Evolutionary conservation across 306 rosid species (phyloP).

Genomic region (Purshia tridentata): DNA sequence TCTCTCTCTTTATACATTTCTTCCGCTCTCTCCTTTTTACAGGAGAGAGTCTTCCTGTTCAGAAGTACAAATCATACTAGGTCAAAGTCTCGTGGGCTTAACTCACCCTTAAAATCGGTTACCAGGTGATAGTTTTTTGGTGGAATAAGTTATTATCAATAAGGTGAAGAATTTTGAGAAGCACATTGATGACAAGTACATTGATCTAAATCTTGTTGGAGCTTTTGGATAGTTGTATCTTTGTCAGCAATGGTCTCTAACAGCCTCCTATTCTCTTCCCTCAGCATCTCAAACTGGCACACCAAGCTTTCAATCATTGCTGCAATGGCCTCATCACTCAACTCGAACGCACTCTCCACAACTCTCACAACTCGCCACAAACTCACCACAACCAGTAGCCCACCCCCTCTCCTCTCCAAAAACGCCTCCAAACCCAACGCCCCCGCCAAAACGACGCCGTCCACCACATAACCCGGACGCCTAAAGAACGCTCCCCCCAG

Average conservation of each 20-base stretch:
- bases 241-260: conserved; percentile 33
- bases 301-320: conserved; percentile 55
- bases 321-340: conserved; percentile 77
- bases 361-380: conserved; percentile 79
- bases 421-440: conserved; percentile 59
- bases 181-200: background rate
- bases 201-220: conserved; percentile 42
- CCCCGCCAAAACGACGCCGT: conserved; percentile 47
- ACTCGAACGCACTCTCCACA: conserved; percentile 69
- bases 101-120: too few species aligned
- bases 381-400: conserved; percentile 60
- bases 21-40: too few species aligned
- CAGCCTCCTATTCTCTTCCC: conserved; percentile 52
- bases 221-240: conserved; percentile 42
- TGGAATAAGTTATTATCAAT: too few species aligned
- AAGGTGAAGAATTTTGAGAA: background rate
- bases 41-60: too few species aligned
- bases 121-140: too few species aligned
- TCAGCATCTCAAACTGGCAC: conserved; percentile 47
- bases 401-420: conserved; percentile 59
- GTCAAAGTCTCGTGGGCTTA: too few species aligned
- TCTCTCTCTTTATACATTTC: too few species aligned
- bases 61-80: too few species aligned
- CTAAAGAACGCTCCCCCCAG: conserved; percentile 47
- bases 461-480: conserved; percentile 52